Evolutionary conservation across 1,284 basidiomycete species (phyloP).

Genomic region (Puccinia triticina): DNA sequence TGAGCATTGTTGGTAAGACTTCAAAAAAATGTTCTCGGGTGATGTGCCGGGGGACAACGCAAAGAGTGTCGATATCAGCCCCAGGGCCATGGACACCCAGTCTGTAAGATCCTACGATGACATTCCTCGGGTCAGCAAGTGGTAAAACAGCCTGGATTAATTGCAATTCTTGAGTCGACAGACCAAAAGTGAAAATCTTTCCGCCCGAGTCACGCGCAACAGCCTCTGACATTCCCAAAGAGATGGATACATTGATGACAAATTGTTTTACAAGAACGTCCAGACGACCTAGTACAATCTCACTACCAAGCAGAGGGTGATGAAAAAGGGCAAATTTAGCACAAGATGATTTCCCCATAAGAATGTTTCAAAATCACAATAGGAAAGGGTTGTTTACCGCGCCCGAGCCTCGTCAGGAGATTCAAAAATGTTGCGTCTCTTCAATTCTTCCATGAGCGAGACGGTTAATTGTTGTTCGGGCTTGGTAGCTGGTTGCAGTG

Average conservation of each 20-base stretch:
- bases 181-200: slow-evolving; percentile 98
- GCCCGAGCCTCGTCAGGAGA: slow-evolving; percentile 82
- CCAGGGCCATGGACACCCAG: slow-evolving; percentile 95
- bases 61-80: slow-evolving; percentile 97
- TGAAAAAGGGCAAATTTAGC: slow-evolving; percentile 8
- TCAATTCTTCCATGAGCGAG: slow-evolving; percentile 84
- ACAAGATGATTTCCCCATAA: background rate
- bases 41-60: slow-evolving; percentile 95
- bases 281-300: slow-evolving; percentile 87
- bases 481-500: slow-evolving; percentile 57
- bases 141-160: slow-evolving; percentile 11
- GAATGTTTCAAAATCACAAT: slow-evolving; percentile 8
- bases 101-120: slow-evolving; percentile 56
- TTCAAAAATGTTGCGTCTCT: slow-evolving; percentile 84
- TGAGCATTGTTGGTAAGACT: slow-evolving; percentile 85
- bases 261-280: slow-evolving; percentile 90
- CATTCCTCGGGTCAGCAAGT: background rate
- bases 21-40: slow-evolving; percentile 94
- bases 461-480: slow-evolving; percentile 67
- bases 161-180: slow-evolving; percentile 67
- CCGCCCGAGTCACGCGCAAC: slow-evolving; percentile 86
- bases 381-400: slow-evolving; percentile 68
- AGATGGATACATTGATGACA: slow-evolving; percentile 79
- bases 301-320: slow-evolving; percentile 65
- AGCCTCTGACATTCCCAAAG: slow-evolving; percentile 77